Evolutionary conservation across 768 basidiomycete species (phyloP).

Genomic region (Cubamyces sp.): DNA sequence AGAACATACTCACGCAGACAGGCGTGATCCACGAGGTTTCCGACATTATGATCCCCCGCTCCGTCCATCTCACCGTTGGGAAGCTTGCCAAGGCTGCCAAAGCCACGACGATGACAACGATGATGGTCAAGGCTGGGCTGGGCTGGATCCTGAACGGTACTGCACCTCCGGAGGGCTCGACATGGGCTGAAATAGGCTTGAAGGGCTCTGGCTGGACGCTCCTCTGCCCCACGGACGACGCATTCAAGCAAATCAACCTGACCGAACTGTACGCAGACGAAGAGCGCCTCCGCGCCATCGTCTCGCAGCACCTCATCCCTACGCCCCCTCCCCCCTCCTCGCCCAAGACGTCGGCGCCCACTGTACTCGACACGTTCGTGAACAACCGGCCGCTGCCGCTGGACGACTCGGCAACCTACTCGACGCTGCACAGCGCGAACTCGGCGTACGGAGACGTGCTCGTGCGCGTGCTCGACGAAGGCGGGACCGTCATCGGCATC

Average conservation of each 20-base stretch:
- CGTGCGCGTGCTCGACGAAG: slow-evolving; percentile 57
- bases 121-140: slow-evolving; percentile 84
- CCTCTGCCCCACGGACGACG: slow-evolving; percentile 89
- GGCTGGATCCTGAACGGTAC: slow-evolving; percentile 92
- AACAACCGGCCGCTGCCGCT: slow-evolving; percentile 77
- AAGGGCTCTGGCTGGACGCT: slow-evolving; percentile 76
- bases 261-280: slow-evolving; percentile 67
- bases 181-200: slow-evolving; percentile 59
- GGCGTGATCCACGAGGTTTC: slow-evolving; percentile 91
- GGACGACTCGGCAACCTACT: slow-evolving; percentile 71
- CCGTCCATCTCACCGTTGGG: slow-evolving; percentile 83
- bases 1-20: slow-evolving; percentile 79
- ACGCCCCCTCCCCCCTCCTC: slow-evolving; percentile 36
- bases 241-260: slow-evolving; percentile 86
- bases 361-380: slow-evolving; percentile 43
- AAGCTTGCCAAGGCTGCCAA: slow-evolving; percentile 91
- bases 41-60: slow-evolving; percentile 83
- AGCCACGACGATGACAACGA: slow-evolving; percentile 83
- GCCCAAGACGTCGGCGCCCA: slow-evolving; percentile 32
- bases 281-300: slow-evolving; percentile 58
- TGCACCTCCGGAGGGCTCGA: slow-evolving; percentile 69
- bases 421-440: slow-evolving; percentile 71
- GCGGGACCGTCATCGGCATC: slow-evolving; percentile 63
- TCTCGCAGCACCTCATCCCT: slow-evolving; percentile 78
- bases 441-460: slow-evolving; percentile 76